These are phyloP conservation scores for Talaromyces nanjingensis DNA, from an alignment of 495 filamentous ascomycete genomes.

Conservation along the genomic window DNA sequence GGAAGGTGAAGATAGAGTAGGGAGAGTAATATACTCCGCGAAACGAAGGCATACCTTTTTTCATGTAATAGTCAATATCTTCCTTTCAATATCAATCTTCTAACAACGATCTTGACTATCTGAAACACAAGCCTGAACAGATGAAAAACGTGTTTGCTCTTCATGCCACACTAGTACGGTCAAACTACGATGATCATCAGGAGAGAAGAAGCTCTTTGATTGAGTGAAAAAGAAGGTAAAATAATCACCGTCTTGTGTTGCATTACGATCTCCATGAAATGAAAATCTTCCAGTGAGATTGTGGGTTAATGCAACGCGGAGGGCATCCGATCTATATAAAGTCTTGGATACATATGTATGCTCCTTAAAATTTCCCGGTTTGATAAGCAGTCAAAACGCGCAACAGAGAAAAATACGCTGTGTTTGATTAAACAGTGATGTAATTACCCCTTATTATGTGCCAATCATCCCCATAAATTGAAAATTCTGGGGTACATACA, in stretches of 20 bases:
- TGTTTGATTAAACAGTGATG: neutral
- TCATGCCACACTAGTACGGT: neutral
- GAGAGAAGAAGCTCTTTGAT: neutral
- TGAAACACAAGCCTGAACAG: neutral
- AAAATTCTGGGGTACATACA: neutral
- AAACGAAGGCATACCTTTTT: neutral
- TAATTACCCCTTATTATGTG: neutral
- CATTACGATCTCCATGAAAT: neutral
- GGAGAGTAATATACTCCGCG: neutral
- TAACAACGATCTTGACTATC: neutral
- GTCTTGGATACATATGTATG: neutral
- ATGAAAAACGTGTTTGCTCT: neutral
- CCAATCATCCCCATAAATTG: neutral
- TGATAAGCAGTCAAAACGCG: neutral
- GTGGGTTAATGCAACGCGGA: neutral
- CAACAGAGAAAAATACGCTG: neutral
- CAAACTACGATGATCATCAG: neutral
- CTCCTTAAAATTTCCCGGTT: neutral
- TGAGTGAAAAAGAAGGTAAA: neutral
- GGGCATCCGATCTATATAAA: neutral
- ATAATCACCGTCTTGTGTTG: neutral
- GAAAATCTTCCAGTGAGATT: neutral
- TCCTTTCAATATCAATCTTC: neutral
- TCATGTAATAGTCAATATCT: neutral
- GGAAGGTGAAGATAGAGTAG: neutral